Conservation (phyloP, 106 monocot genomes). For the Vanilla planifolia region DNA sequence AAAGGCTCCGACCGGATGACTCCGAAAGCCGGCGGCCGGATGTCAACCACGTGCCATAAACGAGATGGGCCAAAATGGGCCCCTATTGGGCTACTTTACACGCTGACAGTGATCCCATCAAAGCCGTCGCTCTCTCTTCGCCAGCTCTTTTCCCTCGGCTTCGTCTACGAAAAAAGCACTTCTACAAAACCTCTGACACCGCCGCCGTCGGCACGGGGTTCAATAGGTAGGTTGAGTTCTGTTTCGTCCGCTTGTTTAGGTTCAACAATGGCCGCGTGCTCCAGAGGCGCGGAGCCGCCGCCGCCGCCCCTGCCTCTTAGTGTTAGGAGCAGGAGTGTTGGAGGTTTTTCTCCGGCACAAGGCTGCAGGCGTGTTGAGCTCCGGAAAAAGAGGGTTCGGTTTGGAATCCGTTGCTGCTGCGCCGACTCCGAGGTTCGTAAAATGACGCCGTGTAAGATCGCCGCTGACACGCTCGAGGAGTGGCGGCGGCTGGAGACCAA, state of each 20-base stretch:
- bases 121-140: not conserved
- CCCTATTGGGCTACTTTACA: not conserved
- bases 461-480: constrained; percentile 16
- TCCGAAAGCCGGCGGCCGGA: no score
- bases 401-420: constrained; percentile 20
- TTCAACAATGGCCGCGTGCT: constrained; percentile 36
- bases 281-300: constrained; percentile 24
- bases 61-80: not conserved
- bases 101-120: not conserved
- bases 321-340: constrained; percentile 7
- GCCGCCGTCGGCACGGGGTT: not conserved
- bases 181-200: not conserved
- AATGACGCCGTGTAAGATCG: not conserved
- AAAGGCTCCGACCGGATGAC: not conserved
- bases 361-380: not conserved
- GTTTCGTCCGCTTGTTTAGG: not conserved
- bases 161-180: not conserved
- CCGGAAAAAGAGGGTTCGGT: constrained; percentile 1
- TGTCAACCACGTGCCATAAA: not conserved
- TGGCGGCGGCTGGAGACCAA: constrained; percentile 20
- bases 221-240: not conserved
- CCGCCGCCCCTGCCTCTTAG: constrained; percentile 13
- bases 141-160: not conserved
- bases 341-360: not conserved
- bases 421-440: constrained; percentile 14